Base-by-base conservation (phyloP, 768 basidiomycete species). In the Pisolithus sp. region DNA sequence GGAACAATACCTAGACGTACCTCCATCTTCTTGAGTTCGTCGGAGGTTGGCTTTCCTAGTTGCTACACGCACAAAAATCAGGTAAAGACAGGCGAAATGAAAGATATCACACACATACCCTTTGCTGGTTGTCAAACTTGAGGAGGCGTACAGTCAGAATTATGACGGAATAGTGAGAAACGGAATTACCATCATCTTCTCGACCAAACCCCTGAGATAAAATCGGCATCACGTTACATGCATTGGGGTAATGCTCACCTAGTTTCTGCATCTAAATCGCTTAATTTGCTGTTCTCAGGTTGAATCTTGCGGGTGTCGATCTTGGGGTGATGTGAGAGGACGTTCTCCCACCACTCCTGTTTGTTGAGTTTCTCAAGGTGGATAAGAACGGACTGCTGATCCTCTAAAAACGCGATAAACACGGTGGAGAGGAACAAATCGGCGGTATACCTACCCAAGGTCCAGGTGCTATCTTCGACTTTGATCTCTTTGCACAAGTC, bases 381-480 rank as follows among this genome's bases (percentile, higher is more conserved):
- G 46, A 95, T 74, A 17, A 79, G 72, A 49, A 95, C 72, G 7
- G 72, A 71, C 53, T 85, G 73, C 57, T 85, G 83, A 66, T 94
- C 92, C 76, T 91, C 91, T 94, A 57, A 18, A 18, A 48, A 17
- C 20, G 44, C n/a, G 40, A 45, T 63, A 10, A 62, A 40, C 24
- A 31, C 42, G 45, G 20, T 48, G 31, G 12, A 15, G 31, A 20
- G n/a, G 34, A 17, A 40, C 18, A 34, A 42, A 28, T 28, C n/a
- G 31, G 49, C n/a, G n/a, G 4, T 3, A 24, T 28, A 39, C 39
- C 76, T 83, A 94, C 94, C 84, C 36, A 98, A 66, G 7, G 89
- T 93, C 96, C 96, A 98, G 13, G 93, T 95, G 53, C 93, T 95
- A 43, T 98, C 96, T 57, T 96, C 96, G 45, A 96, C 75, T 63